These are phyloP conservation scores for Nicotiana undulata DNA, from an alignment of 257 asterid species.

Conservation along the genomic window DNA sequence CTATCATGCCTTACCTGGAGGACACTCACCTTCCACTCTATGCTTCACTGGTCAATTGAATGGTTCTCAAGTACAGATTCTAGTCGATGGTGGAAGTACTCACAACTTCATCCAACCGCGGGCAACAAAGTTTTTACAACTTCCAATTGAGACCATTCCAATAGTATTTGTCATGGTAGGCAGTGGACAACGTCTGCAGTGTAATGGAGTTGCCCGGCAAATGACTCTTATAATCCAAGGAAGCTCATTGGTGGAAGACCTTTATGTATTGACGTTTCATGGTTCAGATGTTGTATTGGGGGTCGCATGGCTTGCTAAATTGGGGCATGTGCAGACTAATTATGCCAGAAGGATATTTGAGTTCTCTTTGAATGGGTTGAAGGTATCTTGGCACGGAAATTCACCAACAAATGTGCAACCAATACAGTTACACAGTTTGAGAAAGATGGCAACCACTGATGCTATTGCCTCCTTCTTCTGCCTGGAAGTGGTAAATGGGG, in stretches of 20 bases:
- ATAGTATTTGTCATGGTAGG: too few species aligned
- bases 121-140: too few species aligned
- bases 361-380: neutral
- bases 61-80: too few species aligned
- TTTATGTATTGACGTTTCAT: neutral
- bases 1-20: too few species aligned
- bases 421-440: neutral
- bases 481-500: neutral
- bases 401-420: neutral
- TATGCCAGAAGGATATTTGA: neutral
- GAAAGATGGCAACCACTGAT: neutral
- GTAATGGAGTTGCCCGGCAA: too few species aligned
- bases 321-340: neutral
- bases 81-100: too few species aligned
- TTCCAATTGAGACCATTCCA: too few species aligned
- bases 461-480: neutral
- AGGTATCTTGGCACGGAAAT: neutral
- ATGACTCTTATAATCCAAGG: too few species aligned
- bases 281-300: neutral
- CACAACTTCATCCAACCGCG: too few species aligned
- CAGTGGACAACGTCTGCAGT: too few species aligned
- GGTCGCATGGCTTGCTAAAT: neutral
- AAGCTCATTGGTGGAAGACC: neutral
- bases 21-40: too few species aligned
- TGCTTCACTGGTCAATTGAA: too few species aligned